Evolutionary conservation across 2,329 filamentous ascomycete genomes (phyloP), one percentile per base, ranked within the genome.

Genomic region (Elsinoe arachidis): DNA sequence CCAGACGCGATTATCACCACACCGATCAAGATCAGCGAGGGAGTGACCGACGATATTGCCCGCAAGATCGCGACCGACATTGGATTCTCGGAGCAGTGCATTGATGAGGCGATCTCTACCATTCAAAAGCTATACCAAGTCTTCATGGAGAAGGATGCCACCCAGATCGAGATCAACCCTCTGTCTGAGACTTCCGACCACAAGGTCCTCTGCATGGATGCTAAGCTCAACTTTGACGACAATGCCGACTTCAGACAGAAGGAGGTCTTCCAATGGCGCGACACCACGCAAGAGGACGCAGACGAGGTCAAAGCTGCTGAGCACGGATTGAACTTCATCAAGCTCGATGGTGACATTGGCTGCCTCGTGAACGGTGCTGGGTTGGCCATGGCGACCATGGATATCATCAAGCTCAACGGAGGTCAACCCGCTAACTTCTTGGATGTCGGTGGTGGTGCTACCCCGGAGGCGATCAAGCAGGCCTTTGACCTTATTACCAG

Each of bases 361-460:
- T 99, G 93, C 80, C 82, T 97, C 60, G 93, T 99, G 79, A 99
- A 99, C 79, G 93, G 93, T 73, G 93, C 93, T 69, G 93, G 93
- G 79, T 87, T 99, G 65, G 93, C 93, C 77, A 99, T 99, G 93
- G 93, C 93, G 63, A 99, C 93, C 73, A 99, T 99, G 93, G 93
- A 99, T 76, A 97, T 99, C 75, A 99, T 99, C 83, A 97, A 99
- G 85, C 84, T 99, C 63, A 99, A 97, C 78, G 93, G 93, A 67
- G 93, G 93, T 63, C 80, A 84, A 70, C 93, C 93, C 62, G 93
- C 93, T 67, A 99, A 99, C 84, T 99, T 99, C 85, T 82, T 99
- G 67, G 93, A 99, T 73, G 93, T 99, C 66, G 93, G 93, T 70
- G 93, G 93, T 73, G 93, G 93, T 80, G 93, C 93, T 65, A 99